Base-by-base conservation (phyloP, 805 yeast genomes). In the Kuraishia piskuri region DNA sequence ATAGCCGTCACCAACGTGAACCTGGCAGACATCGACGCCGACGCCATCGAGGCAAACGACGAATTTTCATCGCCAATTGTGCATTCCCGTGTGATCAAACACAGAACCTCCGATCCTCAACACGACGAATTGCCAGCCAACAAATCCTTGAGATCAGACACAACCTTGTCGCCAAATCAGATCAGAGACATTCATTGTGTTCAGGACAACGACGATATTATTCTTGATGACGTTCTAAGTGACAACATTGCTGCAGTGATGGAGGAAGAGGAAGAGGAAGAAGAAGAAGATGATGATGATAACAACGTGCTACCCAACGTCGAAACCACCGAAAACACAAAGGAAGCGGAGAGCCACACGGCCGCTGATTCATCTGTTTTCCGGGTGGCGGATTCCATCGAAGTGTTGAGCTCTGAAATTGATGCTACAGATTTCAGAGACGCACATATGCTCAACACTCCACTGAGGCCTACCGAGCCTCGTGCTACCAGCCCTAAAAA, bases 381-480 rank as follows among this genome's bases (percentile, higher is more conserved):
- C 17, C 17, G 14, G 40, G 40, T 12, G 3, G 40, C 9, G 17
- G 40, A 31, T 14, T 14, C 40, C n/a, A n/a, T n/a, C 17, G 40
- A 31, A 10, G 40, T 31, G 17, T 31, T 31, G 40, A 31, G 40
- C 14, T 31, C 40, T 6, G 40, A 31, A 3, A 31, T 31, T 31
- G 40, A 31, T 31, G 40, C 40, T 12, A 31, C 40, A 7, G 40
- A 31, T 14, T 31, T 31, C 17, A 31, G 40, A 31, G 40, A 31
- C 40, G 40, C 40, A 4, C 40, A 31, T 31, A 31, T 31, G 40
- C 40, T 31, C 40, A 31, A 31, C 46, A 57, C 58, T 3, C 72
- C 71, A 8, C 54, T 63, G 6, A 59, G 70, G 14, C 51, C 61
- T 4, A 65, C 70, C 7, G 67, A 68, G 52, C 62, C 71, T 3